phyloP scores from a whole-genome alignment of 768 basidiomycete genomes.

The Multifurca ochricompacta region DNA sequence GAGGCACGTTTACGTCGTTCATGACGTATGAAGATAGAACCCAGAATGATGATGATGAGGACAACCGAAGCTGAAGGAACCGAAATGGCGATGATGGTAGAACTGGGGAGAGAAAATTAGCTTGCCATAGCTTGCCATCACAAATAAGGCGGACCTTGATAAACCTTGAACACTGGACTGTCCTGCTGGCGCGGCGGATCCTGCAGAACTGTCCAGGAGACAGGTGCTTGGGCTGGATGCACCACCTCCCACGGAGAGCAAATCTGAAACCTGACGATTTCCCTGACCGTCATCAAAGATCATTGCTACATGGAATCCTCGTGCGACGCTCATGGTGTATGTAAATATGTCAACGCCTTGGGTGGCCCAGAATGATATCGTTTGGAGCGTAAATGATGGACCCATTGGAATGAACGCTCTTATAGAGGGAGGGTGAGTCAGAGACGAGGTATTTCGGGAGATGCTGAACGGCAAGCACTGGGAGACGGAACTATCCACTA shows the following conservation, averaged over 20 bases:
- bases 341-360: slow-evolving; percentile 32
- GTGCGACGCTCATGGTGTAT: slow-evolving; percentile 36
- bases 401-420: slow-evolving; percentile 29
- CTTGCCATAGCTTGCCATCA: neutral
- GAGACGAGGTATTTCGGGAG: slow-evolving; percentile 31
- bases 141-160: slow-evolving; percentile 1
- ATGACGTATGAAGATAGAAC: neutral
- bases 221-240: slow-evolving; percentile 24
- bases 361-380: slow-evolving; percentile 3
- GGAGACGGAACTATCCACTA: slow-evolving; percentile 28
- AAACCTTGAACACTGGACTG: neutral
- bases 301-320: slow-evolving; percentile 35
- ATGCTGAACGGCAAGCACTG: slow-evolving; percentile 48
- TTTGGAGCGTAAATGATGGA: slow-evolving; percentile 24
- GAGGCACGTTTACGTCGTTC: slow-evolving; percentile 2
- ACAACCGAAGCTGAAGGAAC: neutral
- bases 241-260: slow-evolving; percentile 35
- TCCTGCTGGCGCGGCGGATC: neutral
- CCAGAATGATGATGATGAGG: slow-evolving; percentile 1
- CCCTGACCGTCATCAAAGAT: slow-evolving; percentile 36
- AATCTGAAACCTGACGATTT: slow-evolving; percentile 34
- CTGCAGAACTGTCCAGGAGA: slow-evolving; percentile 9
- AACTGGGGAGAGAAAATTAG: neutral
- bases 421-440: slow-evolving; percentile 34
- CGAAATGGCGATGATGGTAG: slow-evolving; percentile 9